A percentile compares a stretch with the other conserved stretches of the same genome.
Evolutionary conservation across 257 asterid species (phyloP).

Genomic region (Gentiana macrophylla): DNA sequence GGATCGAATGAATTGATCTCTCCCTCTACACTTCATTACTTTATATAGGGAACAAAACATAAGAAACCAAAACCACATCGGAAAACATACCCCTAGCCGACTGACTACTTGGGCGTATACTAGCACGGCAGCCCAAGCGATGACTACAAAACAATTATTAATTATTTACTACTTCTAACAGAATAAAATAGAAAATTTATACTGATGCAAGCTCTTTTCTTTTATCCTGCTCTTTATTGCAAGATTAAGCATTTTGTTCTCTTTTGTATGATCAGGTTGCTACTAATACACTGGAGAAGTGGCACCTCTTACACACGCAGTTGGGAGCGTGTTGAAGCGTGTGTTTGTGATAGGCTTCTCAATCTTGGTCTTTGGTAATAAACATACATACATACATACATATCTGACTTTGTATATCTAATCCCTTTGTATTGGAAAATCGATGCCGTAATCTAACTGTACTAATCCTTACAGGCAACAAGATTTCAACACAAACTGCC

Average conservation of each 20-base stretch:
- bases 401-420: background rate
- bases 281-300: constrained; percentile 98
- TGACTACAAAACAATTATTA: too few species aligned
- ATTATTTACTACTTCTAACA: too few species aligned
- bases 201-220: background rate
- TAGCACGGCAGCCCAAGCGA: too few species aligned
- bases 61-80: too few species aligned
- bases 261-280: constrained; percentile 50
- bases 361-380: constrained; percentile 70
- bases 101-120: too few species aligned
- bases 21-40: too few species aligned
- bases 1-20: too few species aligned
- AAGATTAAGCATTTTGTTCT: background rate
- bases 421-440: background rate
- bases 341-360: constrained; percentile 98
- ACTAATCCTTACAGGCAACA: constrained; percentile 55
- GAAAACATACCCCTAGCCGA: too few species aligned
- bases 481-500: constrained; percentile 87
- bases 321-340: constrained; percentile 98
- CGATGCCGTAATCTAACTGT: background rate
- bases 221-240: background rate
- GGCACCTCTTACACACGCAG: constrained; percentile 96
- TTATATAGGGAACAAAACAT: too few species aligned
- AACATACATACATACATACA: background rate
- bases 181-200: too few species aligned